A percentile compares a stretch with the other conserved stretches of the same genome.
phyloP scores from a whole-genome alignment of 345 rosid species.

The Bruguiera sexangula region DNA sequence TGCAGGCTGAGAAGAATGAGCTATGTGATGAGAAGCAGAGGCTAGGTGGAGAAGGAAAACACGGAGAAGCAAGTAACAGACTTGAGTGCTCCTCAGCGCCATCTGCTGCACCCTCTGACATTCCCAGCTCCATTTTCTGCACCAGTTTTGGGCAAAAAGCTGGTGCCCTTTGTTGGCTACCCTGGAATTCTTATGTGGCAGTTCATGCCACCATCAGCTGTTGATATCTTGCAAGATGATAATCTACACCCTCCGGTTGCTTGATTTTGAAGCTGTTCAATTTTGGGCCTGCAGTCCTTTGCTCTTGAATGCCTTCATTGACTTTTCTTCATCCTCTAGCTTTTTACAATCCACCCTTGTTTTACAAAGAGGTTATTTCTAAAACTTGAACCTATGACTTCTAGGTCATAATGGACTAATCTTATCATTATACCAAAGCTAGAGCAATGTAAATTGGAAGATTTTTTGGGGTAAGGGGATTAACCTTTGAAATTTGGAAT shows the following conservation, averaged over 20 bases:
- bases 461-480: too few relatives aligned
- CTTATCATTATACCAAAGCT: too few relatives aligned
- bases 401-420: too few relatives aligned
- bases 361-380: too few relatives aligned
- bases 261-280: slow-evolving; percentile 6
- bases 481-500: background rate
- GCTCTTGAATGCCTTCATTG: background rate
- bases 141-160: slow-evolving; percentile 23
- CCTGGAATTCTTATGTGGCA: slow-evolving; percentile 30
- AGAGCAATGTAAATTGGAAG: background rate
- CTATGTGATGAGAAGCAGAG: slow-evolving; percentile 31
- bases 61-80: slow-evolving; percentile 19
- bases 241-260: slow-evolving; percentile 23
- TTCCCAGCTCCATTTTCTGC: slow-evolving; percentile 20
- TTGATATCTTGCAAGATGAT: slow-evolving; percentile 27
- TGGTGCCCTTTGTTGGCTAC: slow-evolving; percentile 25
- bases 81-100: slow-evolving; percentile 6
- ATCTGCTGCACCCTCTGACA: slow-evolving; percentile 11
- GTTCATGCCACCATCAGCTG: slow-evolving; percentile 26
- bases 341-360: too few relatives aligned
- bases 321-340: background rate
- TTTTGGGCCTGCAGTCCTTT: slow-evolving; percentile 1
- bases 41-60: slow-evolving; percentile 25
- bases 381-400: too few relatives aligned
- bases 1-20: slow-evolving; percentile 31